phyloP scores from a whole-genome alignment of 257 asterid species.

The Jasminum sambac region DNA sequence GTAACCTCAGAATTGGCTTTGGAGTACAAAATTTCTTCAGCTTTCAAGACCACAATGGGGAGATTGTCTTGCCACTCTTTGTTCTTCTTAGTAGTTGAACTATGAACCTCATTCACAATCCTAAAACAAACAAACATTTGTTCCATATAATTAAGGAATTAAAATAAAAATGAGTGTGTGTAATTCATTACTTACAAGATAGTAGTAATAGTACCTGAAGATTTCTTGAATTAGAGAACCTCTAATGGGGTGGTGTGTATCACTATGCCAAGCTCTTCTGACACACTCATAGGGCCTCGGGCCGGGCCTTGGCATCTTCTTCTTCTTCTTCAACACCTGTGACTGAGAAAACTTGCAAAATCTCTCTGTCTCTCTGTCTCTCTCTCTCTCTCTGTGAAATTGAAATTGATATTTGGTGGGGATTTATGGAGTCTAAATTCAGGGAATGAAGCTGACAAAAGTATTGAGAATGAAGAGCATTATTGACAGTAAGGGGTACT shows the following conservation, averaged over 20 bases:
- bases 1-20: constrained; percentile 90
- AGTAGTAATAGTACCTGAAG: constrained; percentile 58
- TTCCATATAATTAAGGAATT: constrained; percentile 12
- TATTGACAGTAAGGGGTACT: constrained; percentile 6
- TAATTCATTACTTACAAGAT: neutral
- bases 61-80: constrained; percentile 93
- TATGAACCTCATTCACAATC: constrained; percentile 76
- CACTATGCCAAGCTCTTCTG: constrained; percentile 98
- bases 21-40: constrained; percentile 91
- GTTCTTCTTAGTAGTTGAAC: constrained; percentile 71
- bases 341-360: neutral
- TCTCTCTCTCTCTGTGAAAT: neutral
- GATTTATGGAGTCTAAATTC: constrained; percentile 24
- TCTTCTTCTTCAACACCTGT: constrained; percentile 45
- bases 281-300: constrained; percentile 95
- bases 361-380: too few relatives aligned
- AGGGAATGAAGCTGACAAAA: constrained; percentile 13
- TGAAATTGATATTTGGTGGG: constrained; percentile 1
- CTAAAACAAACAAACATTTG: constrained; percentile 33
- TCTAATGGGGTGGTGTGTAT: constrained; percentile 80
- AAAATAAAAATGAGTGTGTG: neutral
- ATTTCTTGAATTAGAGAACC: constrained; percentile 91
- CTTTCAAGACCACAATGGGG: constrained; percentile 85
- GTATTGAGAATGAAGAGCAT: constrained; percentile 2
- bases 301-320: constrained; percentile 87